Percentiles rank a stretch among this genome's conserved stretches.
phyloP scores from a whole-genome alignment of 2,329 filamentous ascomycete genomes.

The Pezizomycotina sp. region DNA sequence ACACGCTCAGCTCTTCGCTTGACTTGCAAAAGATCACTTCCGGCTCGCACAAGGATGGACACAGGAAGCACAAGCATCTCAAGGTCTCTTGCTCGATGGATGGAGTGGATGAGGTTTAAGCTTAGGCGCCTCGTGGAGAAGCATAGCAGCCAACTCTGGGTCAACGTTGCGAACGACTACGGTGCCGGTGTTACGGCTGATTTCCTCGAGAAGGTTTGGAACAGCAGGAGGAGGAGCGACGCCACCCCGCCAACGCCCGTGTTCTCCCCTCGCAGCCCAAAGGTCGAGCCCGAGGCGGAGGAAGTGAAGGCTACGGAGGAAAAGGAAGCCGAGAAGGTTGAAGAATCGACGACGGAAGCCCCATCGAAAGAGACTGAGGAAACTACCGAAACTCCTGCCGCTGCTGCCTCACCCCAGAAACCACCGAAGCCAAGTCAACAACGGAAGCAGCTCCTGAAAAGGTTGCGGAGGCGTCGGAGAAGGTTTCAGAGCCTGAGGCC shows the following conservation, averaged over 20 bases:
- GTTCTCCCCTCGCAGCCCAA: constrained; percentile 22
- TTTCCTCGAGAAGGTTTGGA: constrained; percentile 56
- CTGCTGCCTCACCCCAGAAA: constrained; percentile 8
- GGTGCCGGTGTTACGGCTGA: constrained; percentile 45
- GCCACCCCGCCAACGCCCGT: constrained; percentile 24
- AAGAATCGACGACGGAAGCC: constrained; percentile 22
- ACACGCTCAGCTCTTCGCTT: constrained; percentile 32
- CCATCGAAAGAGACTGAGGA: constrained; percentile 15
- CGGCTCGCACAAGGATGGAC: constrained; percentile 29
- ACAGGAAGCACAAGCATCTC: constrained; percentile 19
- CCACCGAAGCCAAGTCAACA: constrained; percentile 17
- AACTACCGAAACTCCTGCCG: constrained; percentile 14
- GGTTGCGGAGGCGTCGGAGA: constrained; percentile 13
- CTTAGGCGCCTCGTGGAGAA: constrained; percentile 53
- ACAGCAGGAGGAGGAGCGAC: constrained; percentile 29
- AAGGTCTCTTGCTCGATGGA: constrained; percentile 21
- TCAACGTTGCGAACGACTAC: constrained; percentile 54
- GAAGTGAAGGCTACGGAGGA: constrained; percentile 18
- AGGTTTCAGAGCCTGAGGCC: constrained; percentile 12
- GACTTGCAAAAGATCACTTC: constrained; percentile 27
- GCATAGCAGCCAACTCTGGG: constrained; percentile 58
- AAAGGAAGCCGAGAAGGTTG: constrained; percentile 19
- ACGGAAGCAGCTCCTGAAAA: constrained; percentile 15
- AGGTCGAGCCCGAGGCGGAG: too few species aligned
- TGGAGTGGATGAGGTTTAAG: constrained; percentile 43